phyloP scores from a whole-genome alignment of 106 monocot species.

The Alisma plantagoaquatica region DNA sequence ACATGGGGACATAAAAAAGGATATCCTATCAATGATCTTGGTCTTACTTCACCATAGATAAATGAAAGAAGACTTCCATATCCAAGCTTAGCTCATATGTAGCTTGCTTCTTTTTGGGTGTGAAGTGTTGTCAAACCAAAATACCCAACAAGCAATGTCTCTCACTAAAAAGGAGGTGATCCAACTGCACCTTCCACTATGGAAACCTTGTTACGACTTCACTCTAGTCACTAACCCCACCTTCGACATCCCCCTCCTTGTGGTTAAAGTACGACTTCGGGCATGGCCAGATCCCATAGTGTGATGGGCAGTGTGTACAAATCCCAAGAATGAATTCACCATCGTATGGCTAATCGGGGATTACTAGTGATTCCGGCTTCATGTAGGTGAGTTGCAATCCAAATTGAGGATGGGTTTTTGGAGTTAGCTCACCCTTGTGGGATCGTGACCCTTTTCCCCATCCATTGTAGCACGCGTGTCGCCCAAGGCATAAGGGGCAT shows the following conservation, averaged over 20 bases:
- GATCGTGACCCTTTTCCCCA: too few relatives aligned
- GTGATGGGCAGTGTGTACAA: constrained; percentile 9
- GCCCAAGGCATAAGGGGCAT: too few relatives aligned
- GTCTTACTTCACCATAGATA: constrained; percentile 6
- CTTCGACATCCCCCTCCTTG: neutral
- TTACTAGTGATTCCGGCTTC: constrained; percentile 10
- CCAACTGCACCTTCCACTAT: constrained; percentile 5
- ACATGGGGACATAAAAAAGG: constrained; percentile 5
- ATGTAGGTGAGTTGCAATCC: constrained; percentile 1
- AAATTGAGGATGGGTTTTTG: too few relatives aligned
- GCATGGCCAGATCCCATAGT: constrained; percentile 11
- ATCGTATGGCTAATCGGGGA: neutral
- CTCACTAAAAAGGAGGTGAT: constrained; percentile 3
- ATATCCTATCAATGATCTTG: neutral
- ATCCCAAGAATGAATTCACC: constrained; percentile 3
- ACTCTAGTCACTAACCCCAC: neutral
- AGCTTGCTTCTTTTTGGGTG: neutral
- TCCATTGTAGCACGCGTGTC: too few relatives aligned
- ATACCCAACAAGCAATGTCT: constrained; percentile 4
- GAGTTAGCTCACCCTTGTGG: too few relatives aligned
- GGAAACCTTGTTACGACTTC: constrained; percentile 12
- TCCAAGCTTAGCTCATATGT: constrained; percentile 6
- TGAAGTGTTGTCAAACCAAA: neutral
- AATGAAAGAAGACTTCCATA: constrained; percentile 5
- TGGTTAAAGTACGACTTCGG: neutral